Evolutionary conservation across 1,284 basidiomycete genomes (phyloP).

Genomic region (Cryptococcus sp.): DNA sequence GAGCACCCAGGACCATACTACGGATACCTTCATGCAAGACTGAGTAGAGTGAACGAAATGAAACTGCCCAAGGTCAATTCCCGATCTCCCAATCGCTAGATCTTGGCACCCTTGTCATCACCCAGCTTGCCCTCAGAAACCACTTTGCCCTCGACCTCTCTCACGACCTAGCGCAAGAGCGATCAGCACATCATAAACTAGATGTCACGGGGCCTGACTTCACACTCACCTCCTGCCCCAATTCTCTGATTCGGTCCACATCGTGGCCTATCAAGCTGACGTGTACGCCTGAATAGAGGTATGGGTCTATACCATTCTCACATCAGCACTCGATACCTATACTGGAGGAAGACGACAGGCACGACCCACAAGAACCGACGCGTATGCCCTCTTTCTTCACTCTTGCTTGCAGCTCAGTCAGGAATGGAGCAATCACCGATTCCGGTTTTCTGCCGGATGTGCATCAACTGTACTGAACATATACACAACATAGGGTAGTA

Average conservation of each 20-base stretch:
- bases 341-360: not conserved
- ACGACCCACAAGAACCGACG: slow-evolving; percentile 67
- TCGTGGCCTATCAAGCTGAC: slow-evolving; percentile 80
- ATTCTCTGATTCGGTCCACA: slow-evolving; percentile 56
- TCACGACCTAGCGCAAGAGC: slow-evolving; percentile 45
- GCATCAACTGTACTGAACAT: slow-evolving; percentile 6
- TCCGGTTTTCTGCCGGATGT: slow-evolving; percentile 66
- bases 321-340: not conserved
- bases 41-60: too few relatives aligned
- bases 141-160: slow-evolving; percentile 56
- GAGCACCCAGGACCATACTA: too few relatives aligned
- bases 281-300: slow-evolving; percentile 57
- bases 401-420: slow-evolving; percentile 73
- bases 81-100: too few relatives aligned
- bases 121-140: slow-evolving; percentile 55
- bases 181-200: not conserved
- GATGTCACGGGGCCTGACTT: not conserved
- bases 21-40: too few relatives aligned
- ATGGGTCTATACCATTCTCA: slow-evolving; percentile 57
- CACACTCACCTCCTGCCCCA: slow-evolving; percentile 66
- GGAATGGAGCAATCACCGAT: slow-evolving; percentile 84
- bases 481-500: not conserved
- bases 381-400: slow-evolving; percentile 75
- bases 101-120: slow-evolving; percentile 13
- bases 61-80: too few relatives aligned